Conservation (phyloP, 2,329 filamentous ascomycete genomes). For the Coniochaeta prunicola region DNA sequence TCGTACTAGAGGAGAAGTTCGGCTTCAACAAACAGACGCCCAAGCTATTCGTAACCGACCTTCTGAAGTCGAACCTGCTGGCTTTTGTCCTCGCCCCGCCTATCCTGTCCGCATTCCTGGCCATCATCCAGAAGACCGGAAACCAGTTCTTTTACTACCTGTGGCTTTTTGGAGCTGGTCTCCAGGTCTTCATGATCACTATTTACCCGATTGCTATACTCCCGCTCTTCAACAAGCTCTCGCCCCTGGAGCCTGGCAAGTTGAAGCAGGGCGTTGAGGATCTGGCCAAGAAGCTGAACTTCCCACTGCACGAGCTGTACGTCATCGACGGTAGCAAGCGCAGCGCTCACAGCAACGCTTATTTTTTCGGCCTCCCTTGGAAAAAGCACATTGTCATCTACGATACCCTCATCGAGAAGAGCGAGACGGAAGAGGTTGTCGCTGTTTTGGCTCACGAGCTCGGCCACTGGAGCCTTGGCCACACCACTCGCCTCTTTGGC, state of each 20-base stretch:
- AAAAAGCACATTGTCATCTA: conserved; percentile 99
- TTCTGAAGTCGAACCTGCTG: conserved; percentile 84
- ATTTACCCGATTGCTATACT: conserved; percentile 93
- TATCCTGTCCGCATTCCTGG: conserved; percentile 83
- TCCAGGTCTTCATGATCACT: conserved; percentile 92
- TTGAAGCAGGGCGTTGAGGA: conserved; percentile 84
- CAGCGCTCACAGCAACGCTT: conserved; percentile 82
- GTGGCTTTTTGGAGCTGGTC: conserved; percentile 82
- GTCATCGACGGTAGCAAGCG: conserved; percentile 92
- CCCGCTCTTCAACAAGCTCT: conserved; percentile 96
- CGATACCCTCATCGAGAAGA: conserved; percentile 95
- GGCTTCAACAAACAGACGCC: conserved; percentile 98
- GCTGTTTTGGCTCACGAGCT: conserved; percentile 93
- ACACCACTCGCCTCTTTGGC: conserved; percentile 84
- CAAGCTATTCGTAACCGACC: conserved; percentile 79
- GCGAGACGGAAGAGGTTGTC: conserved; percentile 82
- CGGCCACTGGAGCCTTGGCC: conserved; percentile 92
- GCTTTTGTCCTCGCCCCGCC: conserved; percentile 75
- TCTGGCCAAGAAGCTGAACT: conserved; percentile 75
- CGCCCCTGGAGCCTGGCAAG: conserved; percentile 77
- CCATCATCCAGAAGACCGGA: conserved; percentile 91
- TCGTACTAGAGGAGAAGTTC: conserved; percentile 92
- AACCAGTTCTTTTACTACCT: conserved; percentile 97
- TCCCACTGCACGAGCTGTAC: conserved; percentile 86
- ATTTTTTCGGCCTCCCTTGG: conserved; percentile 97